Evolutionary conservation across 768 basidiomycete species (phyloP).

Genomic region (Dendrothele bispora): DNA sequence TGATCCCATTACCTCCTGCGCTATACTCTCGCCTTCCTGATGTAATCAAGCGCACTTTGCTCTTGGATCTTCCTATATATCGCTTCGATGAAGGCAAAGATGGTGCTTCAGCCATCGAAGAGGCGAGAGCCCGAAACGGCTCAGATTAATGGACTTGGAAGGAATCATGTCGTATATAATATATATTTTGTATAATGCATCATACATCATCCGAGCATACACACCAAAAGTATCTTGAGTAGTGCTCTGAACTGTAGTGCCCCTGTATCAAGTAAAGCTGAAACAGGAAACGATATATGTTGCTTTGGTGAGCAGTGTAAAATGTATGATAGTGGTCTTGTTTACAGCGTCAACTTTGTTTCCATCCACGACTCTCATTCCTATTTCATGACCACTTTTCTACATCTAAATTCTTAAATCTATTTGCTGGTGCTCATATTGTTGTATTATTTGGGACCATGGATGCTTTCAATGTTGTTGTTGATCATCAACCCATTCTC

Average conservation of each 20-base stretch:
- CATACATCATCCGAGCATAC: background rate
- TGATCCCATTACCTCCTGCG: constrained; percentile 58
- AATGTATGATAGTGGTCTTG: too few relatives aligned
- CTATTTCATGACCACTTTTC: too few relatives aligned
- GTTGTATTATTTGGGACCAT: too few relatives aligned
- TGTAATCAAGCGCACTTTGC: constrained; percentile 50
- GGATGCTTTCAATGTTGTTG: constrained; percentile 1
- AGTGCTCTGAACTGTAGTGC: too few relatives aligned
- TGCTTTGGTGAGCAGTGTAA: too few relatives aligned
- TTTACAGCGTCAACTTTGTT: too few relatives aligned
- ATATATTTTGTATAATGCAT: constrained; percentile 1
- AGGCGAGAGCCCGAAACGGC: constrained; percentile 21
- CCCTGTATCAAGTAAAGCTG: too few relatives aligned
- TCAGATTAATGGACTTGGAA: background rate
- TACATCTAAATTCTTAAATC: too few relatives aligned
- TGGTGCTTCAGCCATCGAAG: constrained; percentile 41
- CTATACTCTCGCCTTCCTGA: constrained; percentile 53
- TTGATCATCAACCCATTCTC: constrained; percentile 3
- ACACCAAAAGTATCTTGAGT: background rate
- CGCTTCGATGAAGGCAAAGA: constrained; percentile 54
- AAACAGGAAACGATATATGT: background rate
- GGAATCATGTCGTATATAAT: background rate
- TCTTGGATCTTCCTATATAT: constrained; percentile 66
- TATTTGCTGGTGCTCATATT: too few relatives aligned
- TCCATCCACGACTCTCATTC: too few relatives aligned